Evolutionary conservation across 2,329 filamentous ascomycete genomes (phyloP).

Genomic region (Aspergillus neotritici): DNA sequence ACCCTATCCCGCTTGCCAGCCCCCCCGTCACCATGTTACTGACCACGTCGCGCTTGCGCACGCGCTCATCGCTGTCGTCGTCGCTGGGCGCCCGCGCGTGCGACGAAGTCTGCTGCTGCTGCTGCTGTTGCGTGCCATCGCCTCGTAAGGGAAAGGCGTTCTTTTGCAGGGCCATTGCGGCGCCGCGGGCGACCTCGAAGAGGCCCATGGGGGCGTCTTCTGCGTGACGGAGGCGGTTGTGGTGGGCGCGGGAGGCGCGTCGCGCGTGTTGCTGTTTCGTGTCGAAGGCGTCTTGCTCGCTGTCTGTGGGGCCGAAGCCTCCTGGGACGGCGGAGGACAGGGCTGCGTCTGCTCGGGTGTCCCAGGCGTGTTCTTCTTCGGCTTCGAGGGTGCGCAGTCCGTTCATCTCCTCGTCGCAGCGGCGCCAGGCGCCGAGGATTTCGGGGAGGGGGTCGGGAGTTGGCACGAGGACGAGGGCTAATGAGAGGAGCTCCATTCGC

Average conservation of each 20-base stretch:
- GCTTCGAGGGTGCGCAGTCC: constrained; percentile 50
- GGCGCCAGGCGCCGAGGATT: constrained; percentile 57
- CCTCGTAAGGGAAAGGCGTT: constrained; percentile 42
- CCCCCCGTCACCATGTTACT: constrained; percentile 60
- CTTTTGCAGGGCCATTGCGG: constrained; percentile 44
- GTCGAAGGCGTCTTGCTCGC: constrained; percentile 42
- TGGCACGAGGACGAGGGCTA: constrained; percentile 57
- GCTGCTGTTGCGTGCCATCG: constrained; percentile 7
- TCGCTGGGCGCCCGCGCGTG: constrained; percentile 11
- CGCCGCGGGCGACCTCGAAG: constrained; percentile 49
- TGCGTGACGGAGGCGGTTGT: constrained; percentile 19
- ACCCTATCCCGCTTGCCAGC: constrained; percentile 58
- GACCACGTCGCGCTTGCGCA: constrained; percentile 51
- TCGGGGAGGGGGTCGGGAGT: constrained; percentile 52
- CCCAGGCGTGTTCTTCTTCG: constrained; percentile 54
- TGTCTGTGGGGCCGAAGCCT: constrained; percentile 40
- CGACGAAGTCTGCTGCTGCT: not conserved
- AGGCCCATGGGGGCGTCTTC: constrained; percentile 49
- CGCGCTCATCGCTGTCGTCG: constrained; percentile 21
- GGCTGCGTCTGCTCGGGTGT: constrained; percentile 48
- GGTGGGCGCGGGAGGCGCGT: constrained; percentile 23
- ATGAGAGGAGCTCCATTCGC: constrained; percentile 59
- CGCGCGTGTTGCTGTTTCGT: constrained; percentile 37
- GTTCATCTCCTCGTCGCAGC: constrained; percentile 57
- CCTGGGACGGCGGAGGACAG: constrained; percentile 33